These are phyloP conservation scores for Euphorbia corollata DNA, from an alignment of 441 rosid species.

Conservation along the genomic window DNA sequence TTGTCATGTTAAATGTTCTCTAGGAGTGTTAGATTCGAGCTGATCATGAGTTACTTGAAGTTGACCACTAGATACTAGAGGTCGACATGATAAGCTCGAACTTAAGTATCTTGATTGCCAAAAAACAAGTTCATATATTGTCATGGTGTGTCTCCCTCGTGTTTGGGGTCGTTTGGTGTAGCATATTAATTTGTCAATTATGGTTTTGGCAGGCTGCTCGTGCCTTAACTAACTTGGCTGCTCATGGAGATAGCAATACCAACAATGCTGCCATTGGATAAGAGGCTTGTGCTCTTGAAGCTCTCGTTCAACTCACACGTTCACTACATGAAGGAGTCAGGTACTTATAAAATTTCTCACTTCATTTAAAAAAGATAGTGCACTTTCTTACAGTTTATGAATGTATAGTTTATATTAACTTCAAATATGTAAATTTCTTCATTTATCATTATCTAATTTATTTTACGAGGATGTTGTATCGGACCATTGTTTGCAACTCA, in stretches of 20 bases:
- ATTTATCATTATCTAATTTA: background rate
- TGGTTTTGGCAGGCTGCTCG: conserved; percentile 73
- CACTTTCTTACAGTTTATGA: background rate
- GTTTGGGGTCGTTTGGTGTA: background rate
- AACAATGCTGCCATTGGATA: conserved; percentile 94
- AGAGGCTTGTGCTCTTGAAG: conserved; percentile 92
- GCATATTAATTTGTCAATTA: conserved; percentile 7
- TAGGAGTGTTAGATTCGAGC: background rate
- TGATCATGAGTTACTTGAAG: background rate
- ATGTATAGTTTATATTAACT: background rate
- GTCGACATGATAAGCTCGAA: background rate
- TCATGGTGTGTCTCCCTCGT: background rate
- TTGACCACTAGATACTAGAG: background rate
- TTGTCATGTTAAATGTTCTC: background rate
- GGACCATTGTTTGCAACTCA: background rate
- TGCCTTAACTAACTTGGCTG: conserved; percentile 93
- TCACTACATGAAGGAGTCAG: conserved; percentile 95
- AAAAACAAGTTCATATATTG: background rate
- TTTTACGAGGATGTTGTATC: background rate
- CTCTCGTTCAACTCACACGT: conserved; percentile 78
- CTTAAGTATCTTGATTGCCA: background rate
- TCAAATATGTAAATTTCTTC: background rate
- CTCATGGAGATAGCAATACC: conserved; percentile 94
- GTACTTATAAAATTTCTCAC: conserved; percentile 25
- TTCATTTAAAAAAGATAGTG: background rate